phyloP scores from a whole-genome alignment of 129 eudicot species.

The Pittosporum tobira region DNA sequence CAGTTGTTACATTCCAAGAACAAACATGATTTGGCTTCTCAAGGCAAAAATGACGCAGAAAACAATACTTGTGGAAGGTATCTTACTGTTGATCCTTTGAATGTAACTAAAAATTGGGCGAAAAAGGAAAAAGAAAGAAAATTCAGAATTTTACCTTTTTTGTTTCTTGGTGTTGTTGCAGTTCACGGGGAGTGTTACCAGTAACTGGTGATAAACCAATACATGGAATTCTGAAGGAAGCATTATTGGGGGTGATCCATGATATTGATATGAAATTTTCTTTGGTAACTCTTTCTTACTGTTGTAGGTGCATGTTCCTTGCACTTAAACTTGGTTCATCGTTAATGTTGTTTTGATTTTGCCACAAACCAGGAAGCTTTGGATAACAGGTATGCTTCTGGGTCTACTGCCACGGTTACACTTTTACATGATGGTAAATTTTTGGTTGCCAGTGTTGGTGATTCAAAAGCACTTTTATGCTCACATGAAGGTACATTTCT shows the following conservation, averaged over 20 bases:
- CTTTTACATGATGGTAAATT: slow-evolving; percentile 39
- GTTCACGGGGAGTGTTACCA: slow-evolving; percentile 15
- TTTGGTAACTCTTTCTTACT: slow-evolving; percentile 25
- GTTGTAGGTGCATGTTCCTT: neutral
- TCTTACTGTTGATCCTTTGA: neutral
- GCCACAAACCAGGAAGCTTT: slow-evolving; percentile 40
- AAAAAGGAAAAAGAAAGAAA: neutral
- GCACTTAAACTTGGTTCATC: neutral
- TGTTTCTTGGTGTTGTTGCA: slow-evolving; percentile 17
- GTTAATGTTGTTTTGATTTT: neutral
- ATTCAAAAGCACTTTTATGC: slow-evolving; percentile 67
- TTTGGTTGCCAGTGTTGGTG: slow-evolving; percentile 53
- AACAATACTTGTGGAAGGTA: slow-evolving; percentile 15
- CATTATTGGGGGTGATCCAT: slow-evolving; percentile 39
- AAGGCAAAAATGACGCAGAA: neutral
- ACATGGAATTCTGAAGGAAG: slow-evolving; percentile 41
- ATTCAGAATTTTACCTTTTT: neutral
- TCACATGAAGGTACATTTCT: slow-evolving; percentile 16
- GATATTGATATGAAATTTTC: slow-evolving; percentile 51
- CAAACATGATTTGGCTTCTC: slow-evolving; percentile 13
- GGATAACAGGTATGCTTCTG: slow-evolving; percentile 31
- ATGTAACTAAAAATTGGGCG: too few relatives aligned
- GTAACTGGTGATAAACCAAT: slow-evolving; percentile 12
- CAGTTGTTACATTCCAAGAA: slow-evolving; percentile 16
- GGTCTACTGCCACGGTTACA: slow-evolving; percentile 54